phyloP scores from a whole-genome alignment of 192 early-diverging fungal genomes.

The Linnemannia schmuckeri region DNA sequence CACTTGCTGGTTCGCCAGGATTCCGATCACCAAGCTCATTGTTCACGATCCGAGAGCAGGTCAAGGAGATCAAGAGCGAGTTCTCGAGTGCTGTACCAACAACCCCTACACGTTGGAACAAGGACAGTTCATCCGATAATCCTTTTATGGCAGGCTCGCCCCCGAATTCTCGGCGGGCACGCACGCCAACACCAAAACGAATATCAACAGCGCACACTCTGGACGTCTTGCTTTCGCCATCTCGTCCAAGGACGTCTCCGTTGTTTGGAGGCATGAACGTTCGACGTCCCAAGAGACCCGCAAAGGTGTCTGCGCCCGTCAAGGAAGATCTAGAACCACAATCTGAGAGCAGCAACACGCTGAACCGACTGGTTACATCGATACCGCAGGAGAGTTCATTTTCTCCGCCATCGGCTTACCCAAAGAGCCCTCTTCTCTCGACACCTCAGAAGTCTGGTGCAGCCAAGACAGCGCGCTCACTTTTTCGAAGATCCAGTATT shows the following conservation, averaged over 20 bases:
- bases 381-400: not conserved
- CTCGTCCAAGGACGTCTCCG: conserved; percentile 32
- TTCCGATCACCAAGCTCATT: conserved; percentile 17
- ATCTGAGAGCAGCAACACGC: not conserved
- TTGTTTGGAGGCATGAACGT: conserved; percentile 47
- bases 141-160: not conserved
- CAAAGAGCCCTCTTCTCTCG: conserved; percentile 13
- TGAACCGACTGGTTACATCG: not conserved
- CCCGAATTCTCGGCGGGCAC: not conserved
- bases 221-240: conserved; percentile 16
- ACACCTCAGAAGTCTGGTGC: conserved; percentile 39
- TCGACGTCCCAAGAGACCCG: conserved; percentile 11
- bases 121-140: not conserved
- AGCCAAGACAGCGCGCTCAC: conserved; percentile 30
- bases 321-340: conserved; percentile 24
- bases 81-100: not conserved
- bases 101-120: not conserved
- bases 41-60: conserved; percentile 20
- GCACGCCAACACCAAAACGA: conserved; percentile 21
- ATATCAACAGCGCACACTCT: not conserved
- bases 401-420: not conserved
- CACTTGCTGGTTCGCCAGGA: conserved; percentile 9
- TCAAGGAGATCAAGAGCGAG: not conserved
- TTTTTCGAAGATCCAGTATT: conserved; percentile 27
- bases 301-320: conserved; percentile 12